Base-by-base conservation (phyloP, 495 filamentous ascomycete genomes). In the Penicillium crystallinum region DNA sequence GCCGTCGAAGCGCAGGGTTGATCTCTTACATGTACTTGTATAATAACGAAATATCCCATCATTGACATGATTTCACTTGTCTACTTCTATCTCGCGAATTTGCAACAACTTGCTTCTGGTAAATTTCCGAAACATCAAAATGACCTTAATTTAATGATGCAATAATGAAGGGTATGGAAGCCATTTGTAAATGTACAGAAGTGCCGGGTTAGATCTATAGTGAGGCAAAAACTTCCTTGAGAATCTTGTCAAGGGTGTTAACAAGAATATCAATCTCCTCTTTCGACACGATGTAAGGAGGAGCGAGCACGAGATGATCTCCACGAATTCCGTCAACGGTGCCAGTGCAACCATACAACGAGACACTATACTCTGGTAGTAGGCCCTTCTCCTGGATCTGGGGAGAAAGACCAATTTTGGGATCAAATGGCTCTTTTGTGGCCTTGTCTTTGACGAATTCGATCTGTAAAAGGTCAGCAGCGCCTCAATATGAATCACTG, bases 231-330 rank as follows among this genome's bases (percentile, higher is more conserved):
- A 74, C 68, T 23, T 58, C 65, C 3, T 61, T 52, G 11, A 77
- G 29, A 31, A 75, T 69, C 40, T 48, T 58, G 2, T 22, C 67
- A 4, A 78, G 67, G 4, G 58, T 66, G 18, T 75, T 62, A 29
- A 82, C 75, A 44, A 89, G 83, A 41, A 67, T 69, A 54, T 84
- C 79, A 46, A 90, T 76, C 27, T 88, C 85, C 10, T 80, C 77
- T 29, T 63, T 65, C 0, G 78, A 80, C 38, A 87, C 73, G 50
- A 79, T 91, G 66, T 86, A 95, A 1, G 89, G 77, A 3, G 91
- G 90, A 18, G 86, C 79, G 48, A 96, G 56, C 29, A 95, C 70
- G 12, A 91, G 67, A 70, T 91, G 86, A 59, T 96, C 91, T 1
- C 89, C 90, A 3, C 58, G 66, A 25, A 77, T 62, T 0, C 88